A percentile compares a stretch with the other conserved stretches of the same genome.
These are phyloP conservation scores for Zymoseptoria passerinii DNA, from an alignment of 2,329 filamentous ascomycete species.

Conservation along the genomic window DNA sequence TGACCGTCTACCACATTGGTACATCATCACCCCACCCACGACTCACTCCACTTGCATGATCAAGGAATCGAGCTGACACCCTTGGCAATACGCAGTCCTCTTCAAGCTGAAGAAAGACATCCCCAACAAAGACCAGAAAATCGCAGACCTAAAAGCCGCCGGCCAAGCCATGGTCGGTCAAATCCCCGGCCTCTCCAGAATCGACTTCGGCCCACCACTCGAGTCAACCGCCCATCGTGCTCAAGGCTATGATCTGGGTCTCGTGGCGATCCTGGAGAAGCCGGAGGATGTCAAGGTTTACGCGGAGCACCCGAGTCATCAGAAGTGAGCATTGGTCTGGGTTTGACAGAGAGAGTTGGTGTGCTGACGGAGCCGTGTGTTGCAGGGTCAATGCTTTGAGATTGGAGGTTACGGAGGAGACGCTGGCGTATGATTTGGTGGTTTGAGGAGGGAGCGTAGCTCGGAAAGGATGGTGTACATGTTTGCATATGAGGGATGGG, in stretches of 20 bases:
- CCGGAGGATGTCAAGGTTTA: conserved; percentile 36
- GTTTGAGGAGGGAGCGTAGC: conserved; percentile 7
- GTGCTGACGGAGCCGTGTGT: background rate
- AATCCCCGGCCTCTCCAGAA: conserved; percentile 14
- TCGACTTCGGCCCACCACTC: conserved; percentile 27
- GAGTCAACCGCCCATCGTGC: conserved; percentile 35
- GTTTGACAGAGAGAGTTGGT: background rate
- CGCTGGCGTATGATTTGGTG: conserved; percentile 19
- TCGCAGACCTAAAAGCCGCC: conserved; percentile 14
- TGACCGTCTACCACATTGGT: conserved; percentile 20
- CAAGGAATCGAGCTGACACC: background rate
- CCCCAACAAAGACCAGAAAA: conserved; percentile 6
- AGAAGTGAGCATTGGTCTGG: conserved; percentile 28
- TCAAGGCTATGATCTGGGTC: conserved; percentile 39
- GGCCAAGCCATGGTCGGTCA: conserved; percentile 16
- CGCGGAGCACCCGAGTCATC: conserved; percentile 39
- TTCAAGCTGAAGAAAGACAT: conserved; percentile 20
- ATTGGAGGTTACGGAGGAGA: conserved; percentile 15
- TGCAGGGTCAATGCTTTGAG: conserved; percentile 15
- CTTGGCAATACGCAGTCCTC: conserved; percentile 10
- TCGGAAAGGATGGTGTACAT: background rate
- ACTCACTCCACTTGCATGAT: background rate
- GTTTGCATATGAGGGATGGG: background rate
- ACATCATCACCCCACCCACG: background rate
- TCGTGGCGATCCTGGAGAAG: conserved; percentile 41